Evolutionary conservation across 2,329 filamentous ascomycete species (phyloP).

Genomic region (Penicillium thymicola): DNA sequence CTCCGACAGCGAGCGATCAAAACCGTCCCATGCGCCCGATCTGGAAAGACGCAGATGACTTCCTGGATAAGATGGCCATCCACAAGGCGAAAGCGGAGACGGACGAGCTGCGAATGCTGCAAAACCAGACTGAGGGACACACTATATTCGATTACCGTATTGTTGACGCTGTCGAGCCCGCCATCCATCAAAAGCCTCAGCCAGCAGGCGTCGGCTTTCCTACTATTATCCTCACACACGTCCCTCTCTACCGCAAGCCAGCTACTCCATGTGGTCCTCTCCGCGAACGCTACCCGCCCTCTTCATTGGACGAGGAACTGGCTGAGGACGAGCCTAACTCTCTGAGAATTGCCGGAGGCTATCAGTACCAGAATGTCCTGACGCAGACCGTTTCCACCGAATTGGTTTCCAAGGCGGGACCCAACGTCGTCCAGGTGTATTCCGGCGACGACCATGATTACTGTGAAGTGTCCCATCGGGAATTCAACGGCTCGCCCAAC

Average conservation of each 20-base stretch:
- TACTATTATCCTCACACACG: conserved; percentile 84
- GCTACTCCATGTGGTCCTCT: conserved; percentile 84
- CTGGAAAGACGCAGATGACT: conserved; percentile 72
- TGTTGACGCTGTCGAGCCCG: conserved; percentile 55
- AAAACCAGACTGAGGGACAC: conserved; percentile 57
- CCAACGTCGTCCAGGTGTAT: conserved; percentile 78
- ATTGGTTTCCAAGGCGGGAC: conserved; percentile 70
- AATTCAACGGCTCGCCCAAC: conserved; percentile 58
- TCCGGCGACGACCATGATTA: conserved; percentile 98
- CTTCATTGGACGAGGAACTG: conserved; percentile 56
- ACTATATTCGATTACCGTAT: conserved; percentile 56
- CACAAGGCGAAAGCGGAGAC: conserved; percentile 66
- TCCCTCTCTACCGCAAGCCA: conserved; percentile 77
- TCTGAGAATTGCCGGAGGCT: conserved; percentile 72
- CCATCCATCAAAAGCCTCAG: conserved; percentile 20
- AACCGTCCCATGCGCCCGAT: conserved; percentile 58
- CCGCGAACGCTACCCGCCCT: conserved; percentile 78
- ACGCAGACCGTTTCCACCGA: conserved; percentile 70
- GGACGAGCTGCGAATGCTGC: conserved; percentile 64
- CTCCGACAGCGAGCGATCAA: conserved; percentile 40
- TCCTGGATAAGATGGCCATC: conserved; percentile 64
- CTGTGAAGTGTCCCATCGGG: conserved; percentile 79
- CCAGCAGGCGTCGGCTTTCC: conserved; percentile 61
- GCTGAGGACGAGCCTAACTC: conserved; percentile 69
- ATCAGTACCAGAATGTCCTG: conserved; percentile 96